Evolutionary conservation across 2,329 filamentous ascomycete genomes (phyloP).

Genomic region (Zopfia rhizophila): DNA sequence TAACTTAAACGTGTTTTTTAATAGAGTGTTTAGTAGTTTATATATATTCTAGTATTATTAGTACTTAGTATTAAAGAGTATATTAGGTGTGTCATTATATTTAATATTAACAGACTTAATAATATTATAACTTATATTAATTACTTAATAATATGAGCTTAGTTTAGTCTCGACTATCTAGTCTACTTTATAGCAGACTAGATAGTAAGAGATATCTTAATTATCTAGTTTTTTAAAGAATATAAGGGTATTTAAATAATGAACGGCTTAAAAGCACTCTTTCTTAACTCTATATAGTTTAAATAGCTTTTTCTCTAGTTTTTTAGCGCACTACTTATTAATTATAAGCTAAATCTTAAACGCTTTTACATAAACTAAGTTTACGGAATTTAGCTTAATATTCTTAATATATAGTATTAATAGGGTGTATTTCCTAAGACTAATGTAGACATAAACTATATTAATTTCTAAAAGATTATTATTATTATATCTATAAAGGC

Average conservation of each 20-base stretch:
- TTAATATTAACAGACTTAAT: constrained; percentile 20
- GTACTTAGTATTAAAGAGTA: constrained; percentile 15
- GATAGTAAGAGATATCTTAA: constrained; percentile 15
- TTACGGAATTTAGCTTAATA: constrained; percentile 14
- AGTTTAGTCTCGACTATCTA: constrained; percentile 19
- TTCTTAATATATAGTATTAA: constrained; percentile 19
- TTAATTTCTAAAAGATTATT: constrained; percentile 16
- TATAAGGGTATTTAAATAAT: constrained; percentile 16
- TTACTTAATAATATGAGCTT: constrained; percentile 19
- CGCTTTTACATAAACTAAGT: constrained; percentile 17
- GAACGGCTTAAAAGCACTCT: constrained; percentile 20
- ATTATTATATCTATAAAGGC: constrained; percentile 3
- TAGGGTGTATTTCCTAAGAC: constrained; percentile 4
- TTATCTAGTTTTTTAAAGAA: constrained; percentile 11
- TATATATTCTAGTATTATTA: too few relatives aligned
- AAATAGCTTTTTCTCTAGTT: constrained; percentile 12
- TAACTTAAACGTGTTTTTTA: too few relatives aligned
- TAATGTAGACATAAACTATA: constrained; percentile 20
- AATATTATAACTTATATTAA: constrained; percentile 19
- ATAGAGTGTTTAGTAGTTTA: too few relatives aligned
- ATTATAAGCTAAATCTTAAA: constrained; percentile 24
- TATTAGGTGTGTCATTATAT: constrained; percentile 11
- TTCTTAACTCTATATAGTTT: constrained; percentile 4
- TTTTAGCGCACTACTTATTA: constrained; percentile 6
- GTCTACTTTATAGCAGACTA: constrained; percentile 9